phyloP scores from a whole-genome alignment of 768 basidiomycete species.

The Mycena capillaripes region DNA sequence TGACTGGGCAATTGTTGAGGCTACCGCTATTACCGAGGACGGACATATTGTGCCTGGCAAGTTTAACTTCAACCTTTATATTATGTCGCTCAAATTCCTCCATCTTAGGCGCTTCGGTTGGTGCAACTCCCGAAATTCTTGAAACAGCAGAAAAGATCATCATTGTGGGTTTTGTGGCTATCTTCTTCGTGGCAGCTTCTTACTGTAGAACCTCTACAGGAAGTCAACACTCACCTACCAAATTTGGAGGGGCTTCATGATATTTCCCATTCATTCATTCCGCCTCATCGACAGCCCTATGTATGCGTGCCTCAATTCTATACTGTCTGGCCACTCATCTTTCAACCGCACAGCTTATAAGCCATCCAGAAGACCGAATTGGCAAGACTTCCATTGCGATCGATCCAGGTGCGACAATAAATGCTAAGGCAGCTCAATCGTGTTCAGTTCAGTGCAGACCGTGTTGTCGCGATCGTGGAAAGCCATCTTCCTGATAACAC shows the following conservation, averaged over 20 bases:
- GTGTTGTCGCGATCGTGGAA: constrained; percentile 61
- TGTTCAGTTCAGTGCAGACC: no score
- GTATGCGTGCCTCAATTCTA: constrained; percentile 7
- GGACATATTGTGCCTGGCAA: constrained; percentile 60
- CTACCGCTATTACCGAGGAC: constrained; percentile 63
- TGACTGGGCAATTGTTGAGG: constrained; percentile 66
- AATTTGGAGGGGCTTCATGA: constrained; percentile 64
- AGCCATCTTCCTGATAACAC: constrained; percentile 60
- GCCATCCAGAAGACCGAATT: constrained; percentile 60
- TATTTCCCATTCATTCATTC: constrained; percentile 60
- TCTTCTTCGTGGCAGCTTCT: neutral
- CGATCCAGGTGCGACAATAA: no score
- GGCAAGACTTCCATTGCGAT: constrained; percentile 60
- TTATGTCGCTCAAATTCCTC: neutral
- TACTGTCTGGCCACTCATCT: neutral
- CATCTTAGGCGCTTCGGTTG: constrained; percentile 56
- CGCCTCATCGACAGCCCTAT: constrained; percentile 57
- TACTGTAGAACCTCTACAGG: constrained; percentile 30
- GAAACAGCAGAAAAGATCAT: constrained; percentile 64
- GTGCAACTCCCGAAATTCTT: constrained; percentile 64
- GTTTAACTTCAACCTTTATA: neutral
- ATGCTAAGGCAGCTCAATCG: no score
- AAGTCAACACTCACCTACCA: constrained; percentile 63
- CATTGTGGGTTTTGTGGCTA: constrained; percentile 41
- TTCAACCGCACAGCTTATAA: constrained; percentile 52